These are phyloP conservation scores for Gonium pectorale DNA, from an alignment of 139 green algal species.

Conservation along the genomic window DNA sequence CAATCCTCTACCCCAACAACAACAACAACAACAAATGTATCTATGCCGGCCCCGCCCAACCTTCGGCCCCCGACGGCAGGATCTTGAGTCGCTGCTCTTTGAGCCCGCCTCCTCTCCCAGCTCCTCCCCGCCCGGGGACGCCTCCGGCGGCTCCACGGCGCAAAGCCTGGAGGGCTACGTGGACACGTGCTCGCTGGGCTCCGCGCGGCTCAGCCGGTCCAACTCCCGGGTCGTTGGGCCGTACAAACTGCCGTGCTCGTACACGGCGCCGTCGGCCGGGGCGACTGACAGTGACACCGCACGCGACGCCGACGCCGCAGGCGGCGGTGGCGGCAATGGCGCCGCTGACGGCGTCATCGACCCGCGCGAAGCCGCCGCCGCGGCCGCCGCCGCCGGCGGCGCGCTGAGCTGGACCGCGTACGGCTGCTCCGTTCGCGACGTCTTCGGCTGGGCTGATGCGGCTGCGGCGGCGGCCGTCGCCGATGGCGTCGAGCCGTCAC, in stretches of 20 bases:
- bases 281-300: too few relatives aligned
- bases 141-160: not conserved
- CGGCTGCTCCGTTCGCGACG: slow-evolving; percentile 17
- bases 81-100: slow-evolving; percentile 9
- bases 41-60: not conserved
- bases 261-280: slow-evolving; percentile 7
- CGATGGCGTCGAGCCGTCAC: slow-evolving; percentile 24
- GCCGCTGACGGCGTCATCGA: not conserved
- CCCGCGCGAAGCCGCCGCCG: not conserved
- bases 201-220: not conserved
- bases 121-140: too few relatives aligned
- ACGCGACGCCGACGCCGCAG: not conserved
- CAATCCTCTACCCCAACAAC: too few relatives aligned
- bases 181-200: not conserved
- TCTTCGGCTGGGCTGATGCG: slow-evolving; percentile 44
- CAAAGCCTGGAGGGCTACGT: not conserved
- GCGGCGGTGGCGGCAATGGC: not conserved
- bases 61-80: not conserved
- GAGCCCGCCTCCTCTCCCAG: not conserved
- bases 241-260: slow-evolving; percentile 5
- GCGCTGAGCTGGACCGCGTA: not conserved
- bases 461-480: slow-evolving; percentile 10
- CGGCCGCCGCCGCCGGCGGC: not conserved
- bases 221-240: slow-evolving; percentile 22
- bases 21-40: too few relatives aligned